Evolutionary conservation across 306 rosid genomes (phyloP), one percentile per base, ranked within the genome.

Genomic region (Sophora flavescens): DNA sequence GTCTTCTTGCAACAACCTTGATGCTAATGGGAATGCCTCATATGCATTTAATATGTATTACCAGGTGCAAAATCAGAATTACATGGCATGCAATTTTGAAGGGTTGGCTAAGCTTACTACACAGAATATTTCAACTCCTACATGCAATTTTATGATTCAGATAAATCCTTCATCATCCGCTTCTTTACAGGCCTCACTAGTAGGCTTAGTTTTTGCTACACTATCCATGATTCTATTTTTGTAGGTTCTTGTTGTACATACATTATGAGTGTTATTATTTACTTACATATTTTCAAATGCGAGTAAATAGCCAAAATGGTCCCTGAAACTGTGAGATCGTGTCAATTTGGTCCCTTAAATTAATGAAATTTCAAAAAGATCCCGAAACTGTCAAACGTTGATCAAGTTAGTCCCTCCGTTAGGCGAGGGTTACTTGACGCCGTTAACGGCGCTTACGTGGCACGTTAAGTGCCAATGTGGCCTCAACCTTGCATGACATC

Each of bases 31-130:
- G 57, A 92, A 95, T 79, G 97, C 90, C 3, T 95, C 98, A 0
- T 95, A 92, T 68, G 98, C 98, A 1, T 95, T 95, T 71, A 95
- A 95, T 66, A 86, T 90, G 97, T 95, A 92, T 73, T 95, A 79
- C 72, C 98, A 95, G 78, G 88, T 64, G 12, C 92, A 95, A 79
- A 82, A 92, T 88, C 98, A 95, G 81, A 84, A 89, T 75, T 83
- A 86, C 36, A 8, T 59, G 81, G 91, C 98, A 35, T 95, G 98
- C 79, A 66, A 85, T 82, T 95, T 95, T 84, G 84, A 92, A 60
- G 98, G 98, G n/a, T 82, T 95, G 74, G 98, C 98, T n/a, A 80
- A 17, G 69, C 5, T 80, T 41, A 89, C 91, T 5, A 82, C 89
- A 26, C 88, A 81, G 80, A 92, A 95, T 70, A 75, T 87, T 67